Base-by-base conservation (phyloP, 2,329 filamentous ascomycete species). In the Dendryphion nanum region DNA sequence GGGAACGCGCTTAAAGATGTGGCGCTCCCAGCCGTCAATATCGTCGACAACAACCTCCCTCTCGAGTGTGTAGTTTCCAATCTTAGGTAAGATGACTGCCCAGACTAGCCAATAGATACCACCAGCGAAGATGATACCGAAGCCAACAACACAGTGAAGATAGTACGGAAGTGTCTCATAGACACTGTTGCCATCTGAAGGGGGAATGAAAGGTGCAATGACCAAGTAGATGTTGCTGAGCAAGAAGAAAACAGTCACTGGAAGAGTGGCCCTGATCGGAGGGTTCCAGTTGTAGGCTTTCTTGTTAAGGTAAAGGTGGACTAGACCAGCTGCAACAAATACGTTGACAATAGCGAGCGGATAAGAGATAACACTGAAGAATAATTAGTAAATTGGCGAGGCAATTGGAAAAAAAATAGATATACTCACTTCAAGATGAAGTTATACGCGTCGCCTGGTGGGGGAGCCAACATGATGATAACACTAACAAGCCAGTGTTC, bases 361-460 rank as follows among this genome's bases (percentile, higher is more conserved):
- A 51, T 84, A 84, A 0, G 78, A 79, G 53, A 83, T 83, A 37
- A 83, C 72, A 61, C 72, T 78, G 38, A 16, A 32, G 17, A 30
- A 29, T 41, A 14, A 8, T 2, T 30, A 21, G 5, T 20, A 30
- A 18, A 14, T 18, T 10, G n/a, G 54, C 33, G 29, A 53, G 51
- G 8, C 16, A 12, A 12, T 14, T 24, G 7, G 15, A 23, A 38
- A n/a, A 26, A 26, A 26, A 26, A n/a, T 26, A 8, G n/a, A 26
- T n/a, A n/a, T 26, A 26, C 71, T 55, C 67, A 77, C 73, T 63
- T 58, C 15, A 58, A 38, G 18, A 57, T 81, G 51, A 82, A 83
- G 64, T 81, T 81, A 63, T 82, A 84, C 0, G 80, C 80, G 59
- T 83, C 80, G 23, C 81, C 82, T 2, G 81, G 79, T 2, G 82